Conservation (phyloP, 2,329 filamentous ascomycete genomes). For the Fusarium sp. region DNA sequence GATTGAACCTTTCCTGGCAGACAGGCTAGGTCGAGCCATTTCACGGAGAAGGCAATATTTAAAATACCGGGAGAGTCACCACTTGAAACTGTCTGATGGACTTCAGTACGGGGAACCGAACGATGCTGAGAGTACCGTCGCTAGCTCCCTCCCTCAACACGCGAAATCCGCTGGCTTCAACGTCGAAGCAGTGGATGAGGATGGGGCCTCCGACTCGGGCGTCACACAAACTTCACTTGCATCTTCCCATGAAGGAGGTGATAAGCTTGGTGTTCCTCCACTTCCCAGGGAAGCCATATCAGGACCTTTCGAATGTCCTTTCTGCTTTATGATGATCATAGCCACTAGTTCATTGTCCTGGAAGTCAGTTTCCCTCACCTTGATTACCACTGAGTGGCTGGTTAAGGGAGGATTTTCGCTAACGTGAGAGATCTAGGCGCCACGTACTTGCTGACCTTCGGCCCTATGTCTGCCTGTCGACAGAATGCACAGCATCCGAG, state of each 20-base stretch:
- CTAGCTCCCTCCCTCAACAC: not conserved
- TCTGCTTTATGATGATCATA: conserved; percentile 9
- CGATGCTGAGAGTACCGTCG: not conserved
- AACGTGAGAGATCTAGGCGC: too few species aligned
- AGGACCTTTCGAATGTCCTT: conserved; percentile 18
- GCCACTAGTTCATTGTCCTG: fast-evolving
- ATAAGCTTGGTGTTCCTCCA: fast-evolving
- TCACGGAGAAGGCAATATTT: conserved; percentile 17
- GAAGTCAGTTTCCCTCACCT: too few species aligned
- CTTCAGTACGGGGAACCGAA: fast-evolving
- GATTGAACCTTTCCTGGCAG: fast-evolving
- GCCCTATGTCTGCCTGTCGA: not conserved
- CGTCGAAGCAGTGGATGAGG: not conserved
- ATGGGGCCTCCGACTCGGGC: not conserved
- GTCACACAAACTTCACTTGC: not conserved
- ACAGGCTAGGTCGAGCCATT: not conserved
- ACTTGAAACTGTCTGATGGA: not conserved
- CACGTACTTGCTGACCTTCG: not conserved
- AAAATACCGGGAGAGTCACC: not conserved
- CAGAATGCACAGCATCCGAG: not conserved
- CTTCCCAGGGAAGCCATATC: too few species aligned
- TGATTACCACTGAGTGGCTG: too few species aligned
- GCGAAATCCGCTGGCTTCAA: fast-evolving
- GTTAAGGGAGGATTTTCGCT: too few species aligned
- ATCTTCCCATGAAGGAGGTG: not conserved